Evolutionary conservation across 1,284 basidiomycete species (phyloP), one percentile per base, ranked within the genome.

Genomic region (Cutaneotrichosporon spelunceum): DNA sequence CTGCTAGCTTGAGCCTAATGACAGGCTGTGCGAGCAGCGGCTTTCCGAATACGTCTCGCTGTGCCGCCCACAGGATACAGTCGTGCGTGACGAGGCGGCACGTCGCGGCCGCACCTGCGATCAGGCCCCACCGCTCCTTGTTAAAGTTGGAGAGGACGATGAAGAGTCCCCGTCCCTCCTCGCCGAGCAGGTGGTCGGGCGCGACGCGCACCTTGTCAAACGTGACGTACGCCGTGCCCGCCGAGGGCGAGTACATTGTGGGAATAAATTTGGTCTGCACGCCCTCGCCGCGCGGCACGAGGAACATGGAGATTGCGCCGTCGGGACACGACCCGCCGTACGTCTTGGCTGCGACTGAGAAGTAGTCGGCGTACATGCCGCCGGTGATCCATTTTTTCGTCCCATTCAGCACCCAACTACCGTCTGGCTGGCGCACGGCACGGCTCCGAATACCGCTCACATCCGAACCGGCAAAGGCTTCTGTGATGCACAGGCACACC

Each of bases 351-450:
- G 72, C 76, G 45, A 78, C 74, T 30, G 72, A 75, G 59, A 78
- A 78, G 70, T 78, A 79, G 59, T 78, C 76, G 48, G 77, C 74
- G 61, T 77, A 76, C 75, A 79, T 80, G 54, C 90, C 91, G 70
- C 93, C 96, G 50, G 93, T 94, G 72, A 97, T 97, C 93, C 93
- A 96, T 69, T 82, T 82, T 79, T 95, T 94, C 8, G 90, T 92
- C 9, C 91, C 92, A 68, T 91, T 91, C 67, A 94, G 86, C 60
- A 90, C 87, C 75, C 81, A 83, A 68, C 89, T 79, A 39, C 91
- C 92, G 71, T 94, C 92, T 63, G 88, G 85, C 39, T 84, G 87
- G 77, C 93, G 89, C 53, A 82, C 85, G 10, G 94, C 94, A 4
- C 86, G 89, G 10, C 90, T 93, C 74, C 87, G 84, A 56, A 93